A percentile compares a stretch with the other conserved stretches of the same genome.
phyloP scores from a whole-genome alignment of 2,329 filamentous ascomycete species.

The Berkeleyomyces basicola region DNA sequence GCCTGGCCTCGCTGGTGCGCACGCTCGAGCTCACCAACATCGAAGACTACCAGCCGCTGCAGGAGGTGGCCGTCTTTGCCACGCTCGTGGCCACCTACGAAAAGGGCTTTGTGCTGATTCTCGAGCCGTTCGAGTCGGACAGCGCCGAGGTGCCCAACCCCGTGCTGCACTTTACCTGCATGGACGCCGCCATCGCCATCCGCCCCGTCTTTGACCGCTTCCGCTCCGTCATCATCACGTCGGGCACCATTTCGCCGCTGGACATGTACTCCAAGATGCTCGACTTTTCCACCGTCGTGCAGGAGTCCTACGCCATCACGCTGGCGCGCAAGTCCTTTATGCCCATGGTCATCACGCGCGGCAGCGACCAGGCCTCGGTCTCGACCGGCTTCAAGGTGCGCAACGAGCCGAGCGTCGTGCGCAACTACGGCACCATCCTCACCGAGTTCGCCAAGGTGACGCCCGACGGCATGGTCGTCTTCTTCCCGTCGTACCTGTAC shows the following conservation, averaged over 20 bases:
- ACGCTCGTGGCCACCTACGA: constrained; percentile 94
- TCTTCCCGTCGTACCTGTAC: constrained; percentile 96
- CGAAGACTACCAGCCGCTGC: constrained; percentile 90
- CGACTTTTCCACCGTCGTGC: constrained; percentile 76
- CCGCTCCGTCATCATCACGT: constrained; percentile 95
- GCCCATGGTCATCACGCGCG: constrained; percentile 92
- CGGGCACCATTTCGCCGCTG: constrained; percentile 85
- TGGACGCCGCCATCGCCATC: constrained; percentile 95
- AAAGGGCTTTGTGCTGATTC: constrained; percentile 83
- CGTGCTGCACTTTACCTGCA: constrained; percentile 88
- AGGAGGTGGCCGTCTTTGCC: constrained; percentile 95
- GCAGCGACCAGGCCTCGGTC: constrained; percentile 83
- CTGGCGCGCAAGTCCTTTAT: constrained; percentile 87
- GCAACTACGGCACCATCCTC: constrained; percentile 85
- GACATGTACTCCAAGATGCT: constrained; percentile 99
- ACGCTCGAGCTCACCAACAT: constrained; percentile 95
- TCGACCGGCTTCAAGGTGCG: constrained; percentile 90
- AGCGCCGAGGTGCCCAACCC: constrained; percentile 91
- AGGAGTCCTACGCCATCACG: constrained; percentile 96
- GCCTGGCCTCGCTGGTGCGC: constrained; percentile 81
- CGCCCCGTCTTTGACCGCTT: constrained; percentile 96
- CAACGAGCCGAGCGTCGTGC: constrained; percentile 89
- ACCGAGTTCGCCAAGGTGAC: constrained; percentile 94
- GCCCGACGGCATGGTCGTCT: constrained; percentile 94
- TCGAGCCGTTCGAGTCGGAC: constrained; percentile 95